A percentile compares a stretch with the other conserved stretches of the same genome.
Evolutionary conservation across 306 rosid species (phyloP).

Genomic region (Glycine soja): DNA sequence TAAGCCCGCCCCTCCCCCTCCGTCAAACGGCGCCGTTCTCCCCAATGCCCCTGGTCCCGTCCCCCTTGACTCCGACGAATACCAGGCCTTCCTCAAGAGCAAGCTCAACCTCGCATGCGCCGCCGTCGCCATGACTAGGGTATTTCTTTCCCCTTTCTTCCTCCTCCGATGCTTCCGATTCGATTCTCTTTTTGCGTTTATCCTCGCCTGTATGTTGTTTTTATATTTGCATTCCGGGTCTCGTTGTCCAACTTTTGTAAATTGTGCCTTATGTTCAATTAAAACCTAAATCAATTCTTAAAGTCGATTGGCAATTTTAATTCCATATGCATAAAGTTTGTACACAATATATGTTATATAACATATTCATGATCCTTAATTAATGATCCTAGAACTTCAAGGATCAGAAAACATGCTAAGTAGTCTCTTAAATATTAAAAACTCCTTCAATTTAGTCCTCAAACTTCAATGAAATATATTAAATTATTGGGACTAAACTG

Average conservation of each 20-base stretch:
- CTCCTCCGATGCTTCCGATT: not conserved
- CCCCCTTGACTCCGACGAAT: conserved; percentile 69
- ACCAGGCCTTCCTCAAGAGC: conserved; percentile 86
- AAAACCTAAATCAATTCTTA: not conserved
- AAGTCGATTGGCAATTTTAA: conserved; percentile 10
- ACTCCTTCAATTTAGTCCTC: too few species aligned
- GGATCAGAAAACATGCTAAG: too few species aligned
- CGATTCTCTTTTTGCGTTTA: not conserved
- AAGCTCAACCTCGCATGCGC: conserved; percentile 91
- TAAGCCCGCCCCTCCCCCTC: not conserved
- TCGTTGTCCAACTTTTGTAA: too few species aligned
- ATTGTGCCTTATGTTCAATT: too few species aligned
- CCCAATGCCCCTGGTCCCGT: conserved; percentile 39
- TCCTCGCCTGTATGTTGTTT: not conserved
- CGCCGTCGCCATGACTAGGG: conserved; percentile 88
- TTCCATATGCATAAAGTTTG: conserved; percentile 1
- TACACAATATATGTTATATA: too few species aligned
- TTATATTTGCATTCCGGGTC: not conserved
- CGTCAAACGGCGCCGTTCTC: conserved; percentile 27
- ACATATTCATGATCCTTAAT: too few species aligned
- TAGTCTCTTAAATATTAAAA: too few species aligned
- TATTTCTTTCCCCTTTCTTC: conserved; percentile 31
- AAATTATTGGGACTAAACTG: not conserved
- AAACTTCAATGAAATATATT: too few species aligned
- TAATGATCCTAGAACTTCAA: too few species aligned